Percentiles rank a stretch among this genome's conserved stretches.
Conservation (phyloP, 2,329 filamentous ascomycete species). For the Exserohilum turcica region DNA sequence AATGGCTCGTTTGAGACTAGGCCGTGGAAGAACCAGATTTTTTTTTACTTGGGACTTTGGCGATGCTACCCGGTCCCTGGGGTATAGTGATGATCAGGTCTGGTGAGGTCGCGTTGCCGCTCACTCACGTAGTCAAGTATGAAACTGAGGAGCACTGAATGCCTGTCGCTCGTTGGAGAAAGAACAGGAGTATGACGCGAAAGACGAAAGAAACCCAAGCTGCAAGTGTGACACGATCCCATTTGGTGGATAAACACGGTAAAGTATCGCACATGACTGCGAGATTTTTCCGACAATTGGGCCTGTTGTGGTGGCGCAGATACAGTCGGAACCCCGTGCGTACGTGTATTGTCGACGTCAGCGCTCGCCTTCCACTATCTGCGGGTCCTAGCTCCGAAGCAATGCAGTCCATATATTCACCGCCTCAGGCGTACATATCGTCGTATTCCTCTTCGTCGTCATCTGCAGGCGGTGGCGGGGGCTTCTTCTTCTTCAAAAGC, state of each 20-base stretch:
- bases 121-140: slow-evolving; percentile 17
- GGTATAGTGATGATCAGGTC: slow-evolving; percentile 24
- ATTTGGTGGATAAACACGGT: slow-evolving; percentile 1
- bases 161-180: slow-evolving; percentile 7
- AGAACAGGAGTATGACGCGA: slow-evolving; percentile 10
- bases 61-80: slow-evolving; percentile 17
- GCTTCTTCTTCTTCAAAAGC: slow-evolving; percentile 59
- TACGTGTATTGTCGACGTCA: neutral
- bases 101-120: slow-evolving; percentile 24
- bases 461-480: slow-evolving; percentile 52
- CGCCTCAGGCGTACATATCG: slow-evolving; percentile 55
- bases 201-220: neutral
- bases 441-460: slow-evolving; percentile 59
- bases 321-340: neutral
- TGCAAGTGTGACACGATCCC: neutral
- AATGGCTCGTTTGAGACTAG: slow-evolving; percentile 3
- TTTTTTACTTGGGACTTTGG: slow-evolving; percentile 12
- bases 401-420: slow-evolving; percentile 4
- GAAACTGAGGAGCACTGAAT: slow-evolving; percentile 19
- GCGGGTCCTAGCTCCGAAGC: slow-evolving; percentile 10
- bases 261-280: slow-evolving; percentile 6
- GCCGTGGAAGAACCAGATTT: slow-evolving; percentile 15
- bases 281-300: neutral
- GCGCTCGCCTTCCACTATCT: slow-evolving; percentile 1
- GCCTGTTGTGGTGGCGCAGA: neutral